Evolutionary conservation across 2,329 filamentous ascomycete species (phyloP).

Genomic region (Knoxdaviesia proteae): DNA sequence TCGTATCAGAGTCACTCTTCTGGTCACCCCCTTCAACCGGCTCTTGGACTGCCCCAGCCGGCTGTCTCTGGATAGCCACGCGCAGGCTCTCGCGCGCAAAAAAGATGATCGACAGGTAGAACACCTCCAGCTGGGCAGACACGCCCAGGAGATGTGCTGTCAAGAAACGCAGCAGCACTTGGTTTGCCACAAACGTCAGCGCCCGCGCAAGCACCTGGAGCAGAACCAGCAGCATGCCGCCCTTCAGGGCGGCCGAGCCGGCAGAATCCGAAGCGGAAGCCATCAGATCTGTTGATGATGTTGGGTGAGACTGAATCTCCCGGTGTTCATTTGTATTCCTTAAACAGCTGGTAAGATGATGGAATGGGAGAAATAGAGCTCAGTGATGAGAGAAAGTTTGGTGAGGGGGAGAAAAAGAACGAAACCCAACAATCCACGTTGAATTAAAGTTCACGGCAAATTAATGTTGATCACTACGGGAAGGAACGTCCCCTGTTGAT

Average conservation of each 20-base stretch:
- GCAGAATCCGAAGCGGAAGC: background rate
- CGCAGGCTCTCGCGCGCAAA: conserved; percentile 83
- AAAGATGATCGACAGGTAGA: conserved; percentile 80
- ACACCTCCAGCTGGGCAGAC: conserved; percentile 78
- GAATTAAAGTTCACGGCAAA: too few species aligned
- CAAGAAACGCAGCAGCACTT: conserved; percentile 69
- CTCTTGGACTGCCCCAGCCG: conserved; percentile 11
- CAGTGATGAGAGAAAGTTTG: background rate
- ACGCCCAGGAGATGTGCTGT: conserved; percentile 71
- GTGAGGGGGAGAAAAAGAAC: conserved; percentile 1
- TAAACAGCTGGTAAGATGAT: too few species aligned
- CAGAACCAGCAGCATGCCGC: conserved; percentile 68
- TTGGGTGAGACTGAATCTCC: too few species aligned
- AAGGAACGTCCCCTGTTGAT: too few species aligned
- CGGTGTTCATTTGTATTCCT: too few species aligned
- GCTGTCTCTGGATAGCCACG: conserved; percentile 71
- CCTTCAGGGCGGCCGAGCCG: conserved; percentile 29
- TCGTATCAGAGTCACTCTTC: conserved; percentile 4
- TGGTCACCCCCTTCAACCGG: conserved; percentile 5
- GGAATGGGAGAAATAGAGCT: background rate
- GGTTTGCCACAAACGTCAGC: conserved; percentile 80
- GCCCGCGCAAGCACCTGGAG: conserved; percentile 75
- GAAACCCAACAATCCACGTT: too few species aligned
- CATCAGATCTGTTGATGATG: too few species aligned
- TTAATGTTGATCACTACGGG: too few species aligned